Conservation (phyloP, 495 filamentous ascomycete species). For the Annulohypoxylon bovei region DNA sequence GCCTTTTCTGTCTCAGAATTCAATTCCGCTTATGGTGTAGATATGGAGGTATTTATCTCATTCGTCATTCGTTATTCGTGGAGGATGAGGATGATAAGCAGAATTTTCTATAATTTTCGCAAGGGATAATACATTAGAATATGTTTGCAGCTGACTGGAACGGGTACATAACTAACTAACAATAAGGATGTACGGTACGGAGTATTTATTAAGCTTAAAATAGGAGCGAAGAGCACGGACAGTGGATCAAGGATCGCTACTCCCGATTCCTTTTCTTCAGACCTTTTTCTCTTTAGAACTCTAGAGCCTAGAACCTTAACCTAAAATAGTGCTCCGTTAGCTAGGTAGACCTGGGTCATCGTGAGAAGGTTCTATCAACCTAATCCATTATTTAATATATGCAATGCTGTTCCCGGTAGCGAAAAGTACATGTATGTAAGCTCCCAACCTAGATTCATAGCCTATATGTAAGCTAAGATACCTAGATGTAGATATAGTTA, state of each 20-base stretch:
- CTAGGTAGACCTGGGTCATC: background rate
- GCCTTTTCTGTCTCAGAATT: background rate
- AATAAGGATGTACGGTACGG: background rate
- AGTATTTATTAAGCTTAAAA: slow-evolving; percentile 33
- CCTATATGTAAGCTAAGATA: too few species aligned
- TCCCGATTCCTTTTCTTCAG: background rate
- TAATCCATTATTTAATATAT: background rate
- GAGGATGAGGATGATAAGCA: slow-evolving; percentile 11
- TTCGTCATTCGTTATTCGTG: slow-evolving; percentile 24
- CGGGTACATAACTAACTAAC: background rate
- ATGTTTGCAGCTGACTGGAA: slow-evolving; percentile 20
- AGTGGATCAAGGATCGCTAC: slow-evolving; percentile 13
- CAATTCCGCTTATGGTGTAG: background rate
- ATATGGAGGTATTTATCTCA: slow-evolving; percentile 35
- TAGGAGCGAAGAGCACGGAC: slow-evolving; percentile 14
- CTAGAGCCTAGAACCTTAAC: background rate
- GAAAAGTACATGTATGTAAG: too few species aligned
- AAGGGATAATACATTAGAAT: slow-evolving; percentile 10
- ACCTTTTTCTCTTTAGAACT: slow-evolving; percentile 2
- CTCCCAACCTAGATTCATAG: too few species aligned
- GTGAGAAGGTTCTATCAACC: background rate
- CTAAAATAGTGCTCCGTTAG: background rate
- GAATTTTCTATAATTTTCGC: slow-evolving; percentile 22
- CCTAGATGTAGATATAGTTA: background rate
- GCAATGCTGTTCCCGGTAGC: background rate